Conservation (phyloP, 306 rosid genomes). For the Pterocarpus macrocarpus region DNA sequence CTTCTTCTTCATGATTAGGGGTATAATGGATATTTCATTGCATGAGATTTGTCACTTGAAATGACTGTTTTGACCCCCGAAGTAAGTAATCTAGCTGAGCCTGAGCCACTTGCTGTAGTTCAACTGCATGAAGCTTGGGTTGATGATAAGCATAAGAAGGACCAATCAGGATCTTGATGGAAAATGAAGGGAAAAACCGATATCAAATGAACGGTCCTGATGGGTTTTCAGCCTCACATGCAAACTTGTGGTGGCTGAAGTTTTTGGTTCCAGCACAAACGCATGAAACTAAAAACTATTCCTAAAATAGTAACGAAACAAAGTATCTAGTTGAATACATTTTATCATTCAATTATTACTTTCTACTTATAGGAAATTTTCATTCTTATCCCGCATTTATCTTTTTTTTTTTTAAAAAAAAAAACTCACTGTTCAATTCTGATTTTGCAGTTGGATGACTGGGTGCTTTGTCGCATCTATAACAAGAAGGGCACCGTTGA, state of each 20-base stretch:
- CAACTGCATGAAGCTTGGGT: not conserved
- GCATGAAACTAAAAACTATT: no score
- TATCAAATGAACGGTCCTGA: slow-evolving; percentile 9
- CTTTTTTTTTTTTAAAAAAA: no score
- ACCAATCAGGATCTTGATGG: not conserved
- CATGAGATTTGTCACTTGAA: no score
- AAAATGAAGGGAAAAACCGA: no score
- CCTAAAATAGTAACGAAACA: no score
- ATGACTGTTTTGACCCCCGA: slow-evolving; percentile 1
- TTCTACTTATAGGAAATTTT: slow-evolving; percentile 35
- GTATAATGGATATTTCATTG: not conserved
- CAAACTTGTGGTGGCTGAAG: not conserved
- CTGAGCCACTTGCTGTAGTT: no score
- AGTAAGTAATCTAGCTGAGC: no score
- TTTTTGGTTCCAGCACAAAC: no score
- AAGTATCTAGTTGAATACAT: no score
- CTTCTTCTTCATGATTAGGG: slow-evolving; percentile 3
- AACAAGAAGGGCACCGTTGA: slow-evolving; percentile 81
- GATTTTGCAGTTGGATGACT: slow-evolving; percentile 89
- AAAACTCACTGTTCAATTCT: no score
- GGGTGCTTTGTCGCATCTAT: slow-evolving; percentile 97
- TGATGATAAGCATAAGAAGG: not conserved
- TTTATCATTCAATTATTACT: not conserved
- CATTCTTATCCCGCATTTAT: not conserved
- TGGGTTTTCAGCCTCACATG: not conserved